Conservation (phyloP, 768 basidiomycete species). For the Goffeauzyma gilvescens region DNA sequence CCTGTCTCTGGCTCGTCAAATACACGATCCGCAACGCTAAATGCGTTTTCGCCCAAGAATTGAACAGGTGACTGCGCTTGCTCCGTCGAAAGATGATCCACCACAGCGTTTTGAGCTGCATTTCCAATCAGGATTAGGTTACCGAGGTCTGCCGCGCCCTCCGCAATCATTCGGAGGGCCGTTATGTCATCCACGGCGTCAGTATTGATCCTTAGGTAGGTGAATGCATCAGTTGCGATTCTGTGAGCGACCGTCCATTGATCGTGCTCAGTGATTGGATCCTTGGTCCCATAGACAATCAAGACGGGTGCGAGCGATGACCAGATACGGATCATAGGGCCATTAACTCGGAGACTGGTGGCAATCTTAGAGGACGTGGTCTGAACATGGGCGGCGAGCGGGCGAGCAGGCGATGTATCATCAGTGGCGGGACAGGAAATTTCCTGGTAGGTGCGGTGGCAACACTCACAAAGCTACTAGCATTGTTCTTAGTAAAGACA, state of each 20-base stretch:
- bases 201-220: constrained; percentile 53
- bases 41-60: constrained; percentile 11
- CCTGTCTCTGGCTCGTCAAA: constrained; percentile 16
- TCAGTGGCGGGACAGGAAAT: not conserved
- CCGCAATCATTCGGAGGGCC: constrained; percentile 17
- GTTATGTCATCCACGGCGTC: constrained; percentile 40
- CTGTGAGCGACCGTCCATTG: constrained; percentile 44
- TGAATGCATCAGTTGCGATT: constrained; percentile 47
- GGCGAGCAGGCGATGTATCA: not conserved
- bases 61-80: not conserved
- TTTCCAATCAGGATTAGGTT: constrained; percentile 24
- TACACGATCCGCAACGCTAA: constrained; percentile 12
- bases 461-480: not conserved
- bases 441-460: too few species aligned
- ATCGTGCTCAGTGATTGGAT: constrained; percentile 12
- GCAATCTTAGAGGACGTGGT: not conserved
- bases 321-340: constrained; percentile 51
- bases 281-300: constrained; percentile 25
- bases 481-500: not conserved
- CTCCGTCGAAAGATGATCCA: constrained; percentile 17
- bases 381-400: not conserved
- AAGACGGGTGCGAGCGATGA: constrained; percentile 39
- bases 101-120: constrained; percentile 20
- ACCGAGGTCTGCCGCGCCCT: constrained; percentile 8
- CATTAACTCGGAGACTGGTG: constrained; percentile 29